These are phyloP conservation scores for Solidago caesia DNA, from an alignment of 129 eudicot genomes.

Conservation along the genomic window DNA sequence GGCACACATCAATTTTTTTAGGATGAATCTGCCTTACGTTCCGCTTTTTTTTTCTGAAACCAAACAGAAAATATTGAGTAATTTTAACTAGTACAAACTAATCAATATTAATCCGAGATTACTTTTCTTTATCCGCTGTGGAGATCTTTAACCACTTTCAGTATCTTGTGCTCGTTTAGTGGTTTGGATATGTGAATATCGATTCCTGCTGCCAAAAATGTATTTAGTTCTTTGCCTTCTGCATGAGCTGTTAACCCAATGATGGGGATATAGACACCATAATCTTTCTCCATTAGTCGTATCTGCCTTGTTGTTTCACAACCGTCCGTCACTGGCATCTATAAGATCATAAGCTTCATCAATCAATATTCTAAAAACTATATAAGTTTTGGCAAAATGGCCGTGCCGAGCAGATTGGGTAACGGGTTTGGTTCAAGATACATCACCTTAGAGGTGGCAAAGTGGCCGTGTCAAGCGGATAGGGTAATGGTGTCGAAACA, in stretches of 20 bases:
- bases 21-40: conserved; percentile 7
- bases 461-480: no score
- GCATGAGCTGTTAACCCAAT: conserved; percentile 51
- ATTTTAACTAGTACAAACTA: not conserved
- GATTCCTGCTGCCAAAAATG: conserved; percentile 6
- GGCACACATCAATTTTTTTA: conserved; percentile 16
- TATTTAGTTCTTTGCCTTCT: conserved; percentile 21
- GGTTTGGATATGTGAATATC: conserved; percentile 43
- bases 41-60: not conserved
- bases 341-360: not conserved
- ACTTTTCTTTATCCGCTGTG: conserved; percentile 6
- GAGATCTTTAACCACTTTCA: conserved; percentile 30
- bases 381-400: not conserved
- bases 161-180: conserved; percentile 16
- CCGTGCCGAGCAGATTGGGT: not conserved
- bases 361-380: not conserved
- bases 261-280: conserved; percentile 47
- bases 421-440: not conserved
- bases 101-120: not conserved
- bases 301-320: conserved; percentile 36
- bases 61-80: not conserved
- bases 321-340: conserved; percentile 33
- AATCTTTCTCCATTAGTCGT: conserved; percentile 38
- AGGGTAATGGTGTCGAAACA: not conserved
- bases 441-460: not conserved